These are phyloP conservation scores for Yamadazyma buinensis DNA, from an alignment of 1,139 yeast genomes.

Conservation along the genomic window DNA sequence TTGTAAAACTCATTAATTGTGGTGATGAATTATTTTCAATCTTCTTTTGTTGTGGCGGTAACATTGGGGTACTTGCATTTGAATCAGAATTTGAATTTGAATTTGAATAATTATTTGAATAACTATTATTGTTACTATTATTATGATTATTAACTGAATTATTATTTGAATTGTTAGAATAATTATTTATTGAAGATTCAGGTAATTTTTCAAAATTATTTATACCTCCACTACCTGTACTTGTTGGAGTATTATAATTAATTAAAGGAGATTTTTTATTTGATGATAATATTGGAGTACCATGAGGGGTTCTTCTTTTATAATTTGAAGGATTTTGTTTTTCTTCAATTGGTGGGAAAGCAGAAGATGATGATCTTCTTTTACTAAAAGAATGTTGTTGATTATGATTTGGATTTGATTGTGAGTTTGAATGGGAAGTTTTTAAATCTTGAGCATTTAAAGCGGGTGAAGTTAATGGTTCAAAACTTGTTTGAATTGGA, in stretches of 20 bases:
- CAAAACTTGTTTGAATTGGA: constrained; percentile 34
- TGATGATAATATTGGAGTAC: constrained; percentile 36
- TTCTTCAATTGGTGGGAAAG: constrained; percentile 28
- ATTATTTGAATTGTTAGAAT: constrained; percentile 1
- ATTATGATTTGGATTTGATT: constrained; percentile 1
- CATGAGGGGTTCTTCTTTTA: constrained; percentile 46
- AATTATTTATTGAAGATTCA: constrained; percentile 22
- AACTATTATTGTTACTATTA: constrained; percentile 8
- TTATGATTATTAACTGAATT: constrained; percentile 11
- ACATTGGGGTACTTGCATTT: constrained; percentile 28
- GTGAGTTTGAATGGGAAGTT: background rate
- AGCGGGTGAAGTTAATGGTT: constrained; percentile 65
- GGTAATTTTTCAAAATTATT: constrained; percentile 32
- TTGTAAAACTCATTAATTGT: constrained; percentile 46
- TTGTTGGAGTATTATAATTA: constrained; percentile 3
- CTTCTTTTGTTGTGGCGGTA: constrained; percentile 28
- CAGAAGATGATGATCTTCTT: constrained; percentile 34
- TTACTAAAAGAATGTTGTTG: constrained; percentile 15
- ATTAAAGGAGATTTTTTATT: constrained; percentile 12
- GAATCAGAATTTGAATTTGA: constrained; percentile 8
- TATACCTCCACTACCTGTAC: background rate
- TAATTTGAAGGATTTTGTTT: constrained; percentile 11
- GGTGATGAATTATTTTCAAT: constrained; percentile 17
- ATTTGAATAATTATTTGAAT: background rate
- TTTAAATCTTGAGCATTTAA: constrained; percentile 40